Conservation (phyloP, 2,329 filamentous ascomycete genomes). For the Aspergillus caelatus region DNA sequence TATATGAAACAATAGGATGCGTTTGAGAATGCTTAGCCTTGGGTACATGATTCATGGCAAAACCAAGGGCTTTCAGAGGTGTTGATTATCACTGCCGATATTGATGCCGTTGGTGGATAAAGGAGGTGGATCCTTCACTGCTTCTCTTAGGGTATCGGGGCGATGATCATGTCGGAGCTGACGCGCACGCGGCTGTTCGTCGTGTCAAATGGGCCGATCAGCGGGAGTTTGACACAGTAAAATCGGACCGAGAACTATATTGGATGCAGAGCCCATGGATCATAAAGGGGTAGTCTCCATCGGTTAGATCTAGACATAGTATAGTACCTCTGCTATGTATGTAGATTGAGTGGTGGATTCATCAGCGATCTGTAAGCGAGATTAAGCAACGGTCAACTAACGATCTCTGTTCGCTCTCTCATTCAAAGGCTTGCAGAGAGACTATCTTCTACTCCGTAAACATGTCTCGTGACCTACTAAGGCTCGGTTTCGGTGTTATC, state of each 20-base stretch:
- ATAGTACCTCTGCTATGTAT: background rate
- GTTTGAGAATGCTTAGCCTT: background rate
- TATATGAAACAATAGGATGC: background rate
- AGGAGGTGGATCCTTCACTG: background rate
- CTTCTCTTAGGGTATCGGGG: background rate
- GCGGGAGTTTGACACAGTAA: background rate
- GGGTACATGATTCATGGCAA: background rate
- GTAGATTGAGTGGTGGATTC: background rate
- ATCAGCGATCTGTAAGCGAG: background rate
- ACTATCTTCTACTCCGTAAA: background rate
- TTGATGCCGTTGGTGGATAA: constrained; percentile 1
- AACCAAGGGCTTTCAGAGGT: constrained; percentile 27
- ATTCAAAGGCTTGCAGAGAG: background rate
- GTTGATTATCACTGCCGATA: background rate
- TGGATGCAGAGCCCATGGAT: background rate
- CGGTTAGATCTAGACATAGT: background rate
- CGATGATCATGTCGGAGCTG: background rate
- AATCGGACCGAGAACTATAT: background rate
- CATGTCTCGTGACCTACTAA: background rate
- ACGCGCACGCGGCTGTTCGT: background rate
- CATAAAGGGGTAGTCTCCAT: background rate
- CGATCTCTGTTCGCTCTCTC: background rate
- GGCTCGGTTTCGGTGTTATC: background rate
- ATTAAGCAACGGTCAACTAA: background rate
- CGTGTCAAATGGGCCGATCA: background rate